Evolutionary conservation across 805 yeast genomes (phyloP).

Genomic region (Candida michaelii): DNA sequence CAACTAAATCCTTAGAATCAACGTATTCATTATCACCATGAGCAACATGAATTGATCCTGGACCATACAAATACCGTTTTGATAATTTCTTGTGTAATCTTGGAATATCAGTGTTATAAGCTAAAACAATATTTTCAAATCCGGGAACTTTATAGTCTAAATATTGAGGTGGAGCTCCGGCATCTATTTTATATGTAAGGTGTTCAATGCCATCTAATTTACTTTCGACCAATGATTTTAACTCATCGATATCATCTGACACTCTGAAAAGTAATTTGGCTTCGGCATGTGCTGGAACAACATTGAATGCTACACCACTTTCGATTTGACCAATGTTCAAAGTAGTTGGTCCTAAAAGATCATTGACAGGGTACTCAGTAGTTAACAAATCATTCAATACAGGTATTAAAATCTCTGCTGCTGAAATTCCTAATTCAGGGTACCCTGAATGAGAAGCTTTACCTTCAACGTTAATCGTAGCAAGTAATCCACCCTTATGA

Average conservation of each 20-base stretch:
- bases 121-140: conserved; percentile 50
- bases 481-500: conserved; percentile 59
- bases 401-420: conserved; percentile 55
- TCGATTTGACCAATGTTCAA: conserved; percentile 56
- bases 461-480: conserved; percentile 49
- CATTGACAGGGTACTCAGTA: conserved; percentile 48
- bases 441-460: conserved; percentile 66
- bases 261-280: conserved; percentile 55
- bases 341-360: conserved; percentile 59
- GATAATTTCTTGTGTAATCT: conserved; percentile 22
- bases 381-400: conserved; percentile 46
- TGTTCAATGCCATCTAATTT: conserved; percentile 30
- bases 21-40: conserved; percentile 59
- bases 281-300: conserved; percentile 57
- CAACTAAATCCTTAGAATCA: conserved; percentile 43
- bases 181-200: conserved; percentile 19
- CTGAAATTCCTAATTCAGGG: conserved; percentile 66
- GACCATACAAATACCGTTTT: conserved; percentile 59
- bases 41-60: conserved; percentile 63
- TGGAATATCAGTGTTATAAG: conserved; percentile 49
- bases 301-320: conserved; percentile 69
- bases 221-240: conserved; percentile 34
- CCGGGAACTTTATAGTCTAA: conserved; percentile 65
- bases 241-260: conserved; percentile 44
- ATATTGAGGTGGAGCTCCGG: conserved; percentile 39